A percentile compares a stretch with the other conserved stretches of the same genome.
Evolutionary conservation across 2,329 filamentous ascomycete species (phyloP).

Genomic region (Ophiostoma himal-ulmi): DNA sequence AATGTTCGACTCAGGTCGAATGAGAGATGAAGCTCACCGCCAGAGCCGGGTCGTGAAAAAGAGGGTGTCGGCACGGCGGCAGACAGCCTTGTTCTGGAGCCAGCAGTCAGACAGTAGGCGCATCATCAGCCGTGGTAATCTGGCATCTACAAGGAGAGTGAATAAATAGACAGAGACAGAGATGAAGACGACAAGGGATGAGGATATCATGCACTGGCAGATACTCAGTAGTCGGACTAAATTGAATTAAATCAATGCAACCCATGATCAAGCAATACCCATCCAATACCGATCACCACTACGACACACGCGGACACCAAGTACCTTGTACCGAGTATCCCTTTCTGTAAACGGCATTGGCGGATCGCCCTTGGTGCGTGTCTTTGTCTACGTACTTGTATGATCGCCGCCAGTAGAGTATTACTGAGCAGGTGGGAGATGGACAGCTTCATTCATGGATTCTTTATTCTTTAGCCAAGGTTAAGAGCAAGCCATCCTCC

Average conservation of each 20-base stretch:
- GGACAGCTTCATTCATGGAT: too few species aligned
- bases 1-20: neutral
- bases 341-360: neutral
- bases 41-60: neutral
- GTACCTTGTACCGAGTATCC: neutral
- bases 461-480: too few species aligned
- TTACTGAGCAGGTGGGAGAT: too few species aligned
- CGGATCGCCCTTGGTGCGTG: neutral
- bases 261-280: neutral
- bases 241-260: neutral
- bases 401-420: too few species aligned
- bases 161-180: neutral
- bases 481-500: too few species aligned
- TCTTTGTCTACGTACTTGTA: neutral
- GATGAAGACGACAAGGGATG: too few species aligned
- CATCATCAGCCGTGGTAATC: too few species aligned
- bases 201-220: neutral
- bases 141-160: neutral
- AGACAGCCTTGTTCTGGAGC: conserved; percentile 1
- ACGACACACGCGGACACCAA: neutral
- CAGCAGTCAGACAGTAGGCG: neutral
- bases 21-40: neutral
- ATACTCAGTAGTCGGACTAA: neutral
- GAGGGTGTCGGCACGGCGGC: conserved; percentile 1
- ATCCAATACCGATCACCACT: neutral